Evolutionary conservation across 176 grass and related monocot genomes (phyloP).

Genomic region (Thalia dealbata): DNA sequence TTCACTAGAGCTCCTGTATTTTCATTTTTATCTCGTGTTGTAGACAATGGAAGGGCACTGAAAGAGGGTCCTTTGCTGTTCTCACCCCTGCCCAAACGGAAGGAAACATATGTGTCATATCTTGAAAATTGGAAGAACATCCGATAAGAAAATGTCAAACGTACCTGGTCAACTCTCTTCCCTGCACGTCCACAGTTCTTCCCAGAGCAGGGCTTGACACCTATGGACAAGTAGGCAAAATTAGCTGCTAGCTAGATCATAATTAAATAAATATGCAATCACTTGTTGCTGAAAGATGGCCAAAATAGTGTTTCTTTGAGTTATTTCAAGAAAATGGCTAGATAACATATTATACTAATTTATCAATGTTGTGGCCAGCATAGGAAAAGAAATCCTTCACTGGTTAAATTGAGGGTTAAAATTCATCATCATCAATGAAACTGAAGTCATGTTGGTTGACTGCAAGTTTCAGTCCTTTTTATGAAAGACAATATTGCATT

Average conservation of each 20-base stretch:
- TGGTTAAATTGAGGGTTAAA: not conserved
- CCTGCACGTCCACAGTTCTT: conserved; percentile 36
- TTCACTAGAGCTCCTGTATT: conserved; percentile 80
- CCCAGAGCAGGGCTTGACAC: conserved; percentile 56
- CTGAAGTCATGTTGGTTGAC: not conserved
- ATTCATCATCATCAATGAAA: not conserved
- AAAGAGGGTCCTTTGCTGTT: conserved; percentile 32
- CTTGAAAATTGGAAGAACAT: not conserved
- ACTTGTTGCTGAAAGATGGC: not conserved
- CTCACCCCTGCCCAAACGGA: conserved; percentile 26
- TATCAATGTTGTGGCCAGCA: not conserved
- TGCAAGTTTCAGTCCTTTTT: not conserved
- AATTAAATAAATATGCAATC: not conserved
- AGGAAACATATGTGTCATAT: not conserved
- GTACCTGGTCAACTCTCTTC: conserved; percentile 62
- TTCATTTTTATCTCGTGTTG: conserved; percentile 50
- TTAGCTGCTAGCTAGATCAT: conserved; percentile 9
- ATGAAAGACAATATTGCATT: too few relatives aligned
- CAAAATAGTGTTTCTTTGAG: not conserved
- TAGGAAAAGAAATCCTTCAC: not conserved
- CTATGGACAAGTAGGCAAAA: conserved; percentile 20
- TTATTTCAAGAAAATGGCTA: not conserved
- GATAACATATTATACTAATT: not conserved
- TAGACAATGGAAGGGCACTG: conserved; percentile 25
- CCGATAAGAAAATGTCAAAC: not conserved